Base-by-base conservation (phyloP, 2,329 filamentous ascomycete genomes). In the Sphaerostilbella broomeana region DNA sequence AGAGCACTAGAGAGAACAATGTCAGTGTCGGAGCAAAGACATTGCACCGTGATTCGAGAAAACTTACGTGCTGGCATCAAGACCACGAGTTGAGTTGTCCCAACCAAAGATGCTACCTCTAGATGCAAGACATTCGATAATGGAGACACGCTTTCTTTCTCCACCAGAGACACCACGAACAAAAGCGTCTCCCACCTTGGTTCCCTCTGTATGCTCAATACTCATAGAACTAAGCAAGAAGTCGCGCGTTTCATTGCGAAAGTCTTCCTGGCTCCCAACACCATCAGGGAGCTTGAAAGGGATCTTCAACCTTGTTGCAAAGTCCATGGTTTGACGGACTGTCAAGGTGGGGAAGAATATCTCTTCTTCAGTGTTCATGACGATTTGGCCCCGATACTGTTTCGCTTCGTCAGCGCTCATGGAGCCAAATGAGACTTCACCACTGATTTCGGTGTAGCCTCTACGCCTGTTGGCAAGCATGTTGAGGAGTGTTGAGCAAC, bases 361-460 rank as follows among this genome's bases (percentile, higher is more conserved):
- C 44, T 71, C 79, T 53, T 87, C 84, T 3, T 84, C 79, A 15
- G 80, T 85, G 59, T 87, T 87, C 44, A 86, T 70, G 26, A 84
- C 69, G 34, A 81, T 77, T 47, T 81, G 73, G 2, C 73, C 70
- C 2, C 68, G 62, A 48, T 75, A 79, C 9, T 57, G 64, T 55
- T 71, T 64, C 27, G 63, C 48, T 43, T 64, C 74, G 55, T 52
- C 68, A 50, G 59, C 72, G 62, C 51, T 69, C 63, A 61, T 68
- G 44, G 53, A 65, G 39, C 69, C 79, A 48, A 73, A 82, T 16
- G 64, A 61, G 3, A 84, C 69, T 24, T 81, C 70, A 0, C 80
- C 81, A 1, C 67, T 56, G 3, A 84, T 69, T 3, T 64, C 65
- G 27, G 70, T 65, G 48, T 73, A 85, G 3, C 80, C 80, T 5